Evolutionary conservation across 2,329 filamentous ascomycete genomes (phyloP).

Genomic region (Alternaria arbusti): DNA sequence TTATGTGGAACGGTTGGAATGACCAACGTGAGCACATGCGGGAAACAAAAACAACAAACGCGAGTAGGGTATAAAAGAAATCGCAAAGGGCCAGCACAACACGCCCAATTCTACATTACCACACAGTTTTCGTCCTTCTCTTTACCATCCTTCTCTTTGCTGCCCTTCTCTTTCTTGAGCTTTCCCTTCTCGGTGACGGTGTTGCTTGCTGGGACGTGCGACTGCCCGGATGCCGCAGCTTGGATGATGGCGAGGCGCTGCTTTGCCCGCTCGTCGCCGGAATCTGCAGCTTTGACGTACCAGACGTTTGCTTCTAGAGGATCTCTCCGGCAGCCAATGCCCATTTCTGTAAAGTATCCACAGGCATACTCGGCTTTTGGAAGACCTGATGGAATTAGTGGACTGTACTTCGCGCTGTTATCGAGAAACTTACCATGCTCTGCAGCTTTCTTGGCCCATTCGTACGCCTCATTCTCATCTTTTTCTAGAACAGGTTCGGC

Average conservation of each 20-base stretch:
- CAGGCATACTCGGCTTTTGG: constrained; percentile 86
- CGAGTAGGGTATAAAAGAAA: constrained; percentile 3
- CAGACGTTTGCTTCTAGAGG: constrained; percentile 97
- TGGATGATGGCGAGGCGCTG: constrained; percentile 86
- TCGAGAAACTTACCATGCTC: constrained; percentile 71
- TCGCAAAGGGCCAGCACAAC: background rate
- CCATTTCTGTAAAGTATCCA: constrained; percentile 98
- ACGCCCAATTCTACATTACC: constrained; percentile 40
- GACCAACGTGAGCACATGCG: background rate
- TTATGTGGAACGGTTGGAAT: background rate
- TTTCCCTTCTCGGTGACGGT: constrained; percentile 31
- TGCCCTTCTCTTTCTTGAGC: constrained; percentile 36
- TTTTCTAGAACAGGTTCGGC: constrained; percentile 91
- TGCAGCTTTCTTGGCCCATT: constrained; percentile 90
- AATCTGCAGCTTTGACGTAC: constrained; percentile 95
- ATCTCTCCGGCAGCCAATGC: constrained; percentile 92
- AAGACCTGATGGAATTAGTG: constrained; percentile 57
- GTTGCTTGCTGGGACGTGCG: constrained; percentile 17
- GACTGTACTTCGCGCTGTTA: background rate
- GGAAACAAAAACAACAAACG: background rate
- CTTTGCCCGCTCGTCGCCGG: constrained; percentile 88
- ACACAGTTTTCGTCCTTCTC: constrained; percentile 50
- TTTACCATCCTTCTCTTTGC: constrained; percentile 32
- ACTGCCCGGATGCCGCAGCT: constrained; percentile 71
- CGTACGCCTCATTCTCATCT: constrained; percentile 94